Evolutionary conservation across 805 yeast species (phyloP), one percentile per base, ranked within the genome.

Genomic region (Candida stauntonica): DNA sequence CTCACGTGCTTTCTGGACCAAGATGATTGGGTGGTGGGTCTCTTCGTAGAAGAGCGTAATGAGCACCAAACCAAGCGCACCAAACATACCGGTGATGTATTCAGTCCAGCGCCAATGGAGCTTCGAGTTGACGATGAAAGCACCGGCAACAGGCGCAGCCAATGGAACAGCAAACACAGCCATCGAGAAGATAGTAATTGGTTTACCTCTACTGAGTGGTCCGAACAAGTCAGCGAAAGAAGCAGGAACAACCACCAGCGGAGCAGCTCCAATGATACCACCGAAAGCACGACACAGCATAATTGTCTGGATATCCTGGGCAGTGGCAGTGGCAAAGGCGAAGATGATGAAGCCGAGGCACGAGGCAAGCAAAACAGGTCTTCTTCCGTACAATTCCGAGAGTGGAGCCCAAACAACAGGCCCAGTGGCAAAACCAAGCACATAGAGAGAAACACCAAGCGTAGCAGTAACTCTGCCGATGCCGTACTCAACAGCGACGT

Each of bases 391-490:
- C 26, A 81, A 53, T 58, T 84, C 95, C n/a, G 91, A 81, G 26
- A 84, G 58, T 5, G 95, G 96, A 18, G 93, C 96, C 87, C 93
- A 89, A 26, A 86, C 54, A 35, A 89, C 68, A 4, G 98, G 98
- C 15, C 97, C 96, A 1, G 86, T 73, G 1, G 96, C 97, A 62
- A 88, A 91, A 9, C 97, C 98, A 29, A 87, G 61, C n/a, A 89
- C 96, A 52, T 77, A 89, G 18, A 88, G 67, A 0, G 96, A 79
- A 8, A 87, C 72, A 40, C 86, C 84, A 33, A 91, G 68, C 17
- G 85, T 73, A 12, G 83, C 81, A n/a, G 79, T 89, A 9, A 78
- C 83, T 6, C 54, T 45, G 29, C 84, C 81, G 33, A 89, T 77
- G 42, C 74, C 74, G 60, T 61, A 89, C 28, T 70, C 61, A 34